Percentiles rank a stretch among this genome's conserved stretches.
phyloP scores from a whole-genome alignment of 345 rosid genomes.

The Combretum micranthum region DNA sequence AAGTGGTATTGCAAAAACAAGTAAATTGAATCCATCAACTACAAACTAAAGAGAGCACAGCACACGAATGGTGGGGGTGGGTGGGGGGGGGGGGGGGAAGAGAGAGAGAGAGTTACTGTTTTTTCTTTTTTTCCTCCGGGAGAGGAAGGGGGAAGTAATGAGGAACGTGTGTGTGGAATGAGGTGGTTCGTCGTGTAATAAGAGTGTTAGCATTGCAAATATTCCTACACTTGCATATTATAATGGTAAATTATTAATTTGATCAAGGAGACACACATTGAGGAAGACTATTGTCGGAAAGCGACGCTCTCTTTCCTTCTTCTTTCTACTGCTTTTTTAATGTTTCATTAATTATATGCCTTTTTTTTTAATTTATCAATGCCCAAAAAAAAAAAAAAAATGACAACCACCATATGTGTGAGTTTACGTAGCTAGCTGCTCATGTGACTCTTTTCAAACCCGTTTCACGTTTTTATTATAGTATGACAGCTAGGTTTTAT shows the following conservation, averaged over 20 bases:
- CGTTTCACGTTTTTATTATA: constrained; percentile 3
- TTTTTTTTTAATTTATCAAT: too few relatives aligned
- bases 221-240: constrained; percentile 8
- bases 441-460: constrained; percentile 11
- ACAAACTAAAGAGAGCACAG: too few relatives aligned
- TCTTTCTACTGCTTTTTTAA: background rate
- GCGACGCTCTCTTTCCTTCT: background rate
- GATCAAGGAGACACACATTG: constrained; percentile 3
- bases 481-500: too few relatives aligned
- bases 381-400: background rate
- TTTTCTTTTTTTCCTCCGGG: background rate
- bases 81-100: too few relatives aligned
- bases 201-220: constrained; percentile 11
- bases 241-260: background rate
- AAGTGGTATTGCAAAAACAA: too few relatives aligned
- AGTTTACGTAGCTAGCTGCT: constrained; percentile 5
- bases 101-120: too few relatives aligned
- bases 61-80: too few relatives aligned
- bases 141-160: constrained; percentile 3
- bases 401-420: constrained; percentile 1
- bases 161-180: background rate
- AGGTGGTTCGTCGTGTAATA: background rate
- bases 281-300: constrained; percentile 23
- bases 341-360: background rate
- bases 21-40: too few relatives aligned